Evolutionary conservation across 768 basidiomycete genomes (phyloP).

Genomic region (Favolaschia claudopus): DNA sequence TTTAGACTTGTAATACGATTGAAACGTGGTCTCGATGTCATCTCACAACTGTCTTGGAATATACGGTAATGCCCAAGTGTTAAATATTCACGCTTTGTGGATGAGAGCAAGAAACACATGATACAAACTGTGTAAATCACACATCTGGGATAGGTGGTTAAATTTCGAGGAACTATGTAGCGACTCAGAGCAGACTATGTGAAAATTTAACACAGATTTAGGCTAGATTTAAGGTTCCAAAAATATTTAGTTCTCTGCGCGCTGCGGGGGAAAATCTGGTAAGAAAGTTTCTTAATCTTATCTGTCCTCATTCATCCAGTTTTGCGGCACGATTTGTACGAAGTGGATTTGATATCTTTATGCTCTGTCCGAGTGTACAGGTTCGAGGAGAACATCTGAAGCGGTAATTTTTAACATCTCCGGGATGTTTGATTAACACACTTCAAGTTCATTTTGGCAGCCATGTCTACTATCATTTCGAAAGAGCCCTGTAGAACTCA

Average conservation of each 20-base stretch:
- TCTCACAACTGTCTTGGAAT: not conserved
- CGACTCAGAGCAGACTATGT: slow-evolving; percentile 10
- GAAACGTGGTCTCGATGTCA: not conserved
- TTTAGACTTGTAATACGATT: not conserved
- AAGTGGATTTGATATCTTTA: too few relatives aligned
- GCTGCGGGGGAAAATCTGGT: too few relatives aligned
- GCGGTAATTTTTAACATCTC: too few relatives aligned
- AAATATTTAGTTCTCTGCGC: slow-evolving; percentile 6
- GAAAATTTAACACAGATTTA: slow-evolving; percentile 7
- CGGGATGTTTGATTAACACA: too few relatives aligned
- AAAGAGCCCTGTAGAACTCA: too few relatives aligned
- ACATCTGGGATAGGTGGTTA: slow-evolving; percentile 7
- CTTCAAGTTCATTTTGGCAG: too few relatives aligned
- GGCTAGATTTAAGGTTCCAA: not conserved
- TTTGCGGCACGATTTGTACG: too few relatives aligned
- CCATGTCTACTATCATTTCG: too few relatives aligned
- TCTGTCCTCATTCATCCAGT: too few relatives aligned
- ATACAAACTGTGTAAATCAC: not conserved
- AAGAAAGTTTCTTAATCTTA: too few relatives aligned
- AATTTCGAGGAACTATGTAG: slow-evolving; percentile 7
- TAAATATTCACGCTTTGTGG: not conserved
- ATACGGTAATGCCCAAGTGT: not conserved
- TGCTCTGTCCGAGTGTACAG: too few relatives aligned
- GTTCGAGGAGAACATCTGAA: too few relatives aligned
- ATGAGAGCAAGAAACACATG: not conserved